A percentile compares a stretch with the other conserved stretches of the same genome.
Conservation (phyloP, 2,329 filamentous ascomycete species). For the Neophaeococcomyces mojaviensis region DNA sequence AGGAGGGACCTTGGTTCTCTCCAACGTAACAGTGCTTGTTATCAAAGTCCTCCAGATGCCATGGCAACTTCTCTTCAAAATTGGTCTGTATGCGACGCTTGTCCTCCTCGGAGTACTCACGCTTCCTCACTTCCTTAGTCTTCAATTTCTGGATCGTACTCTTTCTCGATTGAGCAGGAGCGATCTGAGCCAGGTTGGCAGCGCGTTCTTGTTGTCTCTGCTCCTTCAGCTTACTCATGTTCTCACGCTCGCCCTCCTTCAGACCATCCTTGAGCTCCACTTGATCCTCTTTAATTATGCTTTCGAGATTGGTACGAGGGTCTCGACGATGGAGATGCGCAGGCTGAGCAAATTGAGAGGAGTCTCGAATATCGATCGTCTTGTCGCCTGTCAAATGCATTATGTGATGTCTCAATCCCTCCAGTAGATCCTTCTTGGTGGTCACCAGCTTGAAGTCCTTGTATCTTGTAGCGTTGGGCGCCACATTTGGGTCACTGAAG, state of each 20-base stretch:
- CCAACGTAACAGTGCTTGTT: conserved; percentile 92
- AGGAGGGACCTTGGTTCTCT: conserved; percentile 80
- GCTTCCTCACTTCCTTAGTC: conserved; percentile 74
- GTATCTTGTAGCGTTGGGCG: conserved; percentile 26
- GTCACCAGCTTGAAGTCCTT: conserved; percentile 65
- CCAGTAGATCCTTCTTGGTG: conserved; percentile 70
- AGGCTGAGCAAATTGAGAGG: conserved; percentile 76
- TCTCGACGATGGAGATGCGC: conserved; percentile 85
- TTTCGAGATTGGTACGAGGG: conserved; percentile 58
- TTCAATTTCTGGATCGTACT: conserved; percentile 64
- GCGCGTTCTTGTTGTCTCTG: conserved; percentile 81
- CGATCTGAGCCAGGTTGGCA: conserved; percentile 84
- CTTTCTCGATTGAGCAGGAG: conserved; percentile 66
- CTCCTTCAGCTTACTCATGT: conserved; percentile 40
- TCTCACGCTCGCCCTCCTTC: conserved; percentile 37
- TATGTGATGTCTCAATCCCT: conserved; percentile 77
- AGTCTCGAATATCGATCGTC: conserved; percentile 61
- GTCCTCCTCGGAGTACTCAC: conserved; percentile 69
- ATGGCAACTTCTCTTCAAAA: conserved; percentile 92
- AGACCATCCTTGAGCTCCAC: conserved; percentile 57
- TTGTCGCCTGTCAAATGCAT: conserved; percentile 68
- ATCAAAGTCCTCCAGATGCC: conserved; percentile 95
- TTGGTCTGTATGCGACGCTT: conserved; percentile 56
- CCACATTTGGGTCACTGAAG: conserved; percentile 21
- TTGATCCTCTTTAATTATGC: conserved; percentile 28